Base-by-base conservation (phyloP, 345 rosid species). In the Trapa bicornis region DNA sequence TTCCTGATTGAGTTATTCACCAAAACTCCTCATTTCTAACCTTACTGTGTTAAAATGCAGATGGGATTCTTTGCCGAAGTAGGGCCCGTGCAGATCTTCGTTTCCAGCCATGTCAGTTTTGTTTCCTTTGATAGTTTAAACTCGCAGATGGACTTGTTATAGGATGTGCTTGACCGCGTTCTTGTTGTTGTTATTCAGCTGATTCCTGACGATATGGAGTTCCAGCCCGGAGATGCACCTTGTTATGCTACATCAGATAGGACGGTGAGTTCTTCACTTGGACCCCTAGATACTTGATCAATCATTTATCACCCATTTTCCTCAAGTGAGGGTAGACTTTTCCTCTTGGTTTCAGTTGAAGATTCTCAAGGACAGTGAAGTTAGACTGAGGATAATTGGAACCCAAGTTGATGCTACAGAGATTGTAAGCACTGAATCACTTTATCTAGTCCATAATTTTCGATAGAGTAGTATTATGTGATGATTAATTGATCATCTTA, bases 41-140 rank as follows among this genome's bases (percentile, higher is more conserved):
- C 45, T 14, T 45, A 43, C 60, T 6, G 61, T 43, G 53, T 48
- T 22, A 6, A 60, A 6, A 65, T 56, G 33, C 80, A 93, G 98
- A 88, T 93, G 97, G 98, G 98, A 39, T 93, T 90, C 77, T 93
- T 88, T 35, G 98, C 97, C 0, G 97, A 90, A 68, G 96, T 94
- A 72, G 96, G 97, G 0, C 98, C 97, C n/a, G 97, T 93, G 81
- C 96, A 93, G 81, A 82, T 93, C 63, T 93, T 93, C 74, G 92
- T 90, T 76, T 93, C 98, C 17, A 93, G 86, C 77, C 98, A 93
- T 73, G 98, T 88, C 68, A 83, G 92, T 17, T 47, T 22, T 41
- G 29, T 64, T 29, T 13, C 32, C 64, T 29, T 42, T 48, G 14
- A 41, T 50, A 15, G 56, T 15, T 5, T 50, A 50, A 37, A 33